These are phyloP conservation scores for Zoysia matrella DNA, from an alignment of 202 grass and related monocot species.

Conservation along the genomic window DNA sequence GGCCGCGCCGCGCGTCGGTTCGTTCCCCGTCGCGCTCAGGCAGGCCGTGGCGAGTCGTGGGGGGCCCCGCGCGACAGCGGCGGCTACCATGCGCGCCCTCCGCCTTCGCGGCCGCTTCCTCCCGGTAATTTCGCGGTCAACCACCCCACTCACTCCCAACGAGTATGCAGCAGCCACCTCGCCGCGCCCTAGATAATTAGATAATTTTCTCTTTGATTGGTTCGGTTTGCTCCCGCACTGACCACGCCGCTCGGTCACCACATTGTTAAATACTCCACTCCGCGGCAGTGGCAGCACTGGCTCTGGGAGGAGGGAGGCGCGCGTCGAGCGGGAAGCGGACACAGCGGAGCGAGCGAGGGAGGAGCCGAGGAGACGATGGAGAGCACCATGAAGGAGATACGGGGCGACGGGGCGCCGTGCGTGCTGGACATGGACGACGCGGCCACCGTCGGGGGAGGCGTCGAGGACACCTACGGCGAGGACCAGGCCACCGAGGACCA, in stretches of 20 bases:
- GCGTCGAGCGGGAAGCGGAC: slow-evolving; percentile 7
- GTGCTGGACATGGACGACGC: slow-evolving; percentile 69
- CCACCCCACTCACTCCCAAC: slow-evolving; percentile 9
- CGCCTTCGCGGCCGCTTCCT: slow-evolving; percentile 32
- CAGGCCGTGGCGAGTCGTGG: background rate
- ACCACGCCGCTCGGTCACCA: background rate
- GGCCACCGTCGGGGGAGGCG: slow-evolving; percentile 56
- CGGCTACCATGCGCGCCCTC: slow-evolving; percentile 29
- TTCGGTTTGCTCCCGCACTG: slow-evolving; percentile 25
- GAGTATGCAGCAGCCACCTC: background rate
- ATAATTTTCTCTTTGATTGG: background rate
- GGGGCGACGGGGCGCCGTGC: slow-evolving; percentile 48
- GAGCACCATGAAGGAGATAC: slow-evolving; percentile 73
- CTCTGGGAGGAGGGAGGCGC: background rate
- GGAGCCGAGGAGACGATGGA: slow-evolving; percentile 56
- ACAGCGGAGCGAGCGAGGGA: background rate
- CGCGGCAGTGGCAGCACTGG: slow-evolving; percentile 2
- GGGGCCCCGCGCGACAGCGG: slow-evolving; percentile 24
- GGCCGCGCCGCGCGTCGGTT: slow-evolving; percentile 32
- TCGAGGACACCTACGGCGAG: slow-evolving; percentile 79
- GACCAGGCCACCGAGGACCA: slow-evolving; percentile 79
- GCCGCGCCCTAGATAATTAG: background rate
- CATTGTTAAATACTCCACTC: slow-evolving; percentile 37
- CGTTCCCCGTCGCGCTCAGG: slow-evolving; percentile 29
- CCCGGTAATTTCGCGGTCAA: slow-evolving; percentile 39